Evolutionary conservation across 2,329 filamentous ascomycete genomes (phyloP).

Genomic region (Coniella lustricola): DNA sequence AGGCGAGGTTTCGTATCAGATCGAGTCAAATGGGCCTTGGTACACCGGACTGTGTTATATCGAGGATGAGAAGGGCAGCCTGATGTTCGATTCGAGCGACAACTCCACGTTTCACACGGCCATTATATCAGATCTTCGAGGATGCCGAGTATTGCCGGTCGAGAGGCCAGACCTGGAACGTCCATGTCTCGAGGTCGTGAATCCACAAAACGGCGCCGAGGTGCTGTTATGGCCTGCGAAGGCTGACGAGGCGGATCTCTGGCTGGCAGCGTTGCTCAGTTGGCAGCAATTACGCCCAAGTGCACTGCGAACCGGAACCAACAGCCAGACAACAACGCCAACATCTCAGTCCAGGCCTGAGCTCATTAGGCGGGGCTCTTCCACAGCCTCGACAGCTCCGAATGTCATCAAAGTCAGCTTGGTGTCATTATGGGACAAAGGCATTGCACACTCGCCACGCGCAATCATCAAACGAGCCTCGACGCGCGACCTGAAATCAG

Average conservation of each 20-base stretch:
- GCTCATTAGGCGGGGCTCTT: slow-evolving; percentile 36
- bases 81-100: slow-evolving; percentile 68
- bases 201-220: slow-evolving; percentile 48
- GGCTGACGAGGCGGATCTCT: slow-evolving; percentile 64
- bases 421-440: slow-evolving; percentile 85
- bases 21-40: slow-evolving; percentile 57
- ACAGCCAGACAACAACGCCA: slow-evolving; percentile 13
- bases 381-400: slow-evolving; percentile 24
- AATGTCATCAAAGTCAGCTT: slow-evolving; percentile 90
- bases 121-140: slow-evolving; percentile 66
- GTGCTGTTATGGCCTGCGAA: slow-evolving; percentile 59
- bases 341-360: slow-evolving; percentile 28
- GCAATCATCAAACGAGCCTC: slow-evolving; percentile 52
- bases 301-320: slow-evolving; percentile 36
- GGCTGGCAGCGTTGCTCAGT: slow-evolving; percentile 72
- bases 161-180: slow-evolving; percentile 39
- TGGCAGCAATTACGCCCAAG: slow-evolving; percentile 70
- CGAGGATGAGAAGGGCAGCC: slow-evolving; percentile 64
- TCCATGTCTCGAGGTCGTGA: slow-evolving; percentile 48
- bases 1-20: slow-evolving; percentile 67
- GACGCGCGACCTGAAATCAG: slow-evolving; percentile 47
- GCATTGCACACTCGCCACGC: slow-evolving; percentile 45
- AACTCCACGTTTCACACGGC: slow-evolving; percentile 57
- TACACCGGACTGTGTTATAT: slow-evolving; percentile 67
- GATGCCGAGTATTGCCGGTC: slow-evolving; percentile 61